Base-by-base conservation (phyloP, 2,329 filamentous ascomycete species). In the Aureobasidium musti region DNA sequence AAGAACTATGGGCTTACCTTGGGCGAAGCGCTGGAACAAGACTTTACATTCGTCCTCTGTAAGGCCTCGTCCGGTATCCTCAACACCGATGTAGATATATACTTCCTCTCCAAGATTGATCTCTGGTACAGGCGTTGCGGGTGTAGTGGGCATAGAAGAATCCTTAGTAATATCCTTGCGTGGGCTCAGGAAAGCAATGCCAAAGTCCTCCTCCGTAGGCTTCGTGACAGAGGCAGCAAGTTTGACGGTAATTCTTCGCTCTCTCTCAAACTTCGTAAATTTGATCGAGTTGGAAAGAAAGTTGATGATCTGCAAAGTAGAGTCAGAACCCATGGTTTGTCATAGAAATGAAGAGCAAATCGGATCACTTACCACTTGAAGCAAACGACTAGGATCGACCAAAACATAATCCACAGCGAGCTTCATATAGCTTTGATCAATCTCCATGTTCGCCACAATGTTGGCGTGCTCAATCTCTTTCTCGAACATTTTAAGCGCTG, bases 11-110 rank as follows among this genome's bases (percentile, higher is more conserved):
- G 85, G 84, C 26, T 83, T 88, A 1, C 86, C 86, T 75, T 90
- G 88, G 14, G 86, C 84, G 72, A 91, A 90, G 35, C 87, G 83
- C 69, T 88, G 83, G 73, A 90, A 91, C 0, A 91, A 79, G 39
- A 82, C 67, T 0, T 70, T 66, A 17, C 69, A 74, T 57, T 79
- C 76, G 0, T 75, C 72, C 13, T 73, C 70, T 1, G 71, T 72
- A 3, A 79, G 68, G 1, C 77, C 77, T 19, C 73, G 71, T 7
- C 77, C 77, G 3, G 75, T 78, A 67, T 79, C 77, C 11, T 67
- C 69, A n/a, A 79, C 74, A 1, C 70, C 71, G 30, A 77, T 75
- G 0, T 72, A 71, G 8, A 78, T 68, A 69, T 75, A 80, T 0
- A 80, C 33, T 10, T 71, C 71, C 7, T 70, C 71, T 39, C 78